Base-by-base conservation (phyloP, 441 rosid genomes). In the Mallotus repandus region DNA sequence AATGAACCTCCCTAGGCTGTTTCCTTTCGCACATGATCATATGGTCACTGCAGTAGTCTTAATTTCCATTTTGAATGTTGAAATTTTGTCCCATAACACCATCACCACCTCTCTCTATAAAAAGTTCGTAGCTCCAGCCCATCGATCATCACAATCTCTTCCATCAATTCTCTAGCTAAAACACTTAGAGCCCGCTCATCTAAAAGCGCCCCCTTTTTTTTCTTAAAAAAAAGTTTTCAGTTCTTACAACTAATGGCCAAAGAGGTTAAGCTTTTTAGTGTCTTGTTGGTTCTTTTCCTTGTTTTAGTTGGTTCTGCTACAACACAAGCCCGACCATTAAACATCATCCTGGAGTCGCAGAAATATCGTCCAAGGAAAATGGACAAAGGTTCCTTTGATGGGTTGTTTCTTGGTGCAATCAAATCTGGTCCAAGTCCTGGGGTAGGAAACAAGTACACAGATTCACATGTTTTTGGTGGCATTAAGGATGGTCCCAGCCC, bases 391-490 rank as follows among this genome's bases (percentile, higher is more conserved):
- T 74, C 76, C 58, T 70, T 73, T 46, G 81, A 71, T 8, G 73
- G 74, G 77, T 45, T 78, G 63, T 55, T 48, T 15, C 76, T 78
- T 7, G 74, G 73, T 61, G 79, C 74, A n/a, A 69, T 81, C 43
- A 79, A 81, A 21, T 73, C 83, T 0, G 86, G 81, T 53, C 88
- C 90, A 0, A 89, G 92, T 75, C 92, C 89, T 0, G 97, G 92
- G 14, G 22, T 55, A 9, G 90, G 91, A 18, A 82, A 88, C 72
- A 79, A 58, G 68, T 72, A 61, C 53, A 78, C 80, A 4, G 67
- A 82, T 54, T 63, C 74, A 0, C 69, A 14, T 1, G 49, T 76
- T 10, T 73, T 84, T 15, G 80, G 76, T 15, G 78, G 69, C 18
- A 79, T 55, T 0, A 80, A 76, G 14, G 72, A 74, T 0, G 87